phyloP scores from a whole-genome alignment of 306 rosid genomes.

The Ochetophila trinervis region DNA sequence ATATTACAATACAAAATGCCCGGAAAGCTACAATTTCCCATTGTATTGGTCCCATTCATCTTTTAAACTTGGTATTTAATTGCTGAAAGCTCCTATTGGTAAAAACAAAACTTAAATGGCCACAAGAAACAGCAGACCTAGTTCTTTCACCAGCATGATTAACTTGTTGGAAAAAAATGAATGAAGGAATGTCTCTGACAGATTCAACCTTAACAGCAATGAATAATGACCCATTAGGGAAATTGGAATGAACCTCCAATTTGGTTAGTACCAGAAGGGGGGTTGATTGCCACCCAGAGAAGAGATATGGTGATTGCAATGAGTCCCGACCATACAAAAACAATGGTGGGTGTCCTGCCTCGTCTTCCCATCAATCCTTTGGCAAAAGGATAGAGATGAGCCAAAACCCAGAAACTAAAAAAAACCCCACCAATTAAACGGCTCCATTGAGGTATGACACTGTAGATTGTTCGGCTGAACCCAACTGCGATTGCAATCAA shows the following conservation, averaged over 20 bases:
- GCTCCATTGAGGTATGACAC: conserved; percentile 89
- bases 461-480: conserved; percentile 85
- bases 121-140: conserved; percentile 21
- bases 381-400: conserved; percentile 92
- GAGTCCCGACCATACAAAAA: conserved; percentile 96
- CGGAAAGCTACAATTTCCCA: conserved; percentile 24
- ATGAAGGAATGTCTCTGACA: conserved; percentile 20
- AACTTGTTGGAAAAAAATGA: conserved; percentile 27
- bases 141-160: conserved; percentile 26
- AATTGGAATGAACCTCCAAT: conserved; percentile 93
- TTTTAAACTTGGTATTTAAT: conserved; percentile 3
- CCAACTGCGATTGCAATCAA: conserved; percentile 88
- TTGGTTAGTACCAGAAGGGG: conserved; percentile 62
- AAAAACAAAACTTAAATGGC: conserved; percentile 27
- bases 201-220: conserved; percentile 6
- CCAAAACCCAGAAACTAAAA: conserved; percentile 96
- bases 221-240: conserved; percentile 48
- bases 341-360: conserved; percentile 94
- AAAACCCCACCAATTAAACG: conserved; percentile 83
- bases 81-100: conserved; percentile 10
- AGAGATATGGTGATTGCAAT: conserved; percentile 91
- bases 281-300: conserved; percentile 97
- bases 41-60: conserved; percentile 19
- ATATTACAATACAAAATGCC: conserved; percentile 15
- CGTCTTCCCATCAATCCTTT: conserved; percentile 97